Conservation (phyloP, 768 basidiomycete genomes). For the Boletellus ananas region DNA sequence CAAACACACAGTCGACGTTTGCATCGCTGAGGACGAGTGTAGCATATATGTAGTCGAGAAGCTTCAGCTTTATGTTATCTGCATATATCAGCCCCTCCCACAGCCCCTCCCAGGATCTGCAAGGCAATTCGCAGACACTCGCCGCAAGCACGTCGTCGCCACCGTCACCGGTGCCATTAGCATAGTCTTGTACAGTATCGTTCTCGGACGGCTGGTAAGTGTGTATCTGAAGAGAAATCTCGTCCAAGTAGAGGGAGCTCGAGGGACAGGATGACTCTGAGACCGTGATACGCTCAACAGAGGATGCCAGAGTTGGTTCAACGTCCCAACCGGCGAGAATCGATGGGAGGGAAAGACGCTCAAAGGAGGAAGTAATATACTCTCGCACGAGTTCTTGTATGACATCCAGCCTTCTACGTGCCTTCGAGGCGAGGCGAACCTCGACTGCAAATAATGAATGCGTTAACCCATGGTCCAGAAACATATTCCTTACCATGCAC, state of each 20-base stretch:
- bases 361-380: slow-evolving; percentile 53
- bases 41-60: slow-evolving; percentile 93
- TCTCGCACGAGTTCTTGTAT: slow-evolving; percentile 61
- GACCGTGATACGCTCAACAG: slow-evolving; percentile 73
- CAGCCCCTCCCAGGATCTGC: slow-evolving; percentile 77
- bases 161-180: slow-evolving; percentile 53
- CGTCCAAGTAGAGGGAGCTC: slow-evolving; percentile 50
- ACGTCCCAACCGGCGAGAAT: slow-evolving; percentile 77
- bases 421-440: slow-evolving; percentile 66
- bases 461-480: not conserved
- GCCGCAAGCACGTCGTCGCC: slow-evolving; percentile 79
- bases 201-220: slow-evolving; percentile 78
- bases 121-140: slow-evolving; percentile 85
- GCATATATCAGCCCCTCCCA: slow-evolving; percentile 92
- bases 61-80: slow-evolving; percentile 76
- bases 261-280: slow-evolving; percentile 67
- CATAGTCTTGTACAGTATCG: slow-evolving; percentile 71
- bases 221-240: slow-evolving; percentile 73
- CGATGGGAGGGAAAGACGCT: slow-evolving; percentile 67
- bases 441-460: slow-evolving; percentile 54
- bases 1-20: slow-evolving; percentile 68
- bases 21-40: slow-evolving; percentile 92
- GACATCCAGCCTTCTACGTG: slow-evolving; percentile 72
- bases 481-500: slow-evolving; percentile 52
- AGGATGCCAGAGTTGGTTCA: slow-evolving; percentile 61